These are phyloP conservation scores for Sicyos baderoa DNA, from an alignment of 306 rosid genomes.

Conservation along the genomic window DNA sequence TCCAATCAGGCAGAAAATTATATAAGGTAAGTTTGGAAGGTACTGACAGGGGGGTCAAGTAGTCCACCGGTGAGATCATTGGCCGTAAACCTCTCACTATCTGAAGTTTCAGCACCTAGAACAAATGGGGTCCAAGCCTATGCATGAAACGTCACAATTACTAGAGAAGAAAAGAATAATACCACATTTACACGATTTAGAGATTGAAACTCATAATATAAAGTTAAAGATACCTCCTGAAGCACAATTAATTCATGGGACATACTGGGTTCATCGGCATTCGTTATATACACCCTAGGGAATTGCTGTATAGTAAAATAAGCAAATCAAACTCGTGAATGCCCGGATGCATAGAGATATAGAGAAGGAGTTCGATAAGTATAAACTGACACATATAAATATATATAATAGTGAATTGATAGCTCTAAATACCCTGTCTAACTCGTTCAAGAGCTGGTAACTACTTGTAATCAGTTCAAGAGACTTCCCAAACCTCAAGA, in stretches of 20 bases:
- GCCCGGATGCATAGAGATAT: background rate
- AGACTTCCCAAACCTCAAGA: slow-evolving; percentile 36
- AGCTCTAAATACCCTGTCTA: slow-evolving; percentile 45
- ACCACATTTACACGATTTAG: slow-evolving; percentile 1
- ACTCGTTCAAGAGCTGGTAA: slow-evolving; percentile 51
- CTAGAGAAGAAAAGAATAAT: slow-evolving; percentile 5
- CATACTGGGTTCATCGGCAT: slow-evolving; percentile 22
- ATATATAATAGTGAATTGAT: background rate
- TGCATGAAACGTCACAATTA: slow-evolving; percentile 20
- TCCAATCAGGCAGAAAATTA: slow-evolving; percentile 5
- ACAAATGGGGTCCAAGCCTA: slow-evolving; percentile 68
- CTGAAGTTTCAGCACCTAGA: slow-evolving; percentile 28
- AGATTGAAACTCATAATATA: background rate
- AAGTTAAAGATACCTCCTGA: slow-evolving; percentile 47
- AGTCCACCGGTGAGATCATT: slow-evolving; percentile 27
- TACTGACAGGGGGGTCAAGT: slow-evolving; percentile 62
- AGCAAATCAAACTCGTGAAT: background rate
- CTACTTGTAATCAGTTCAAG: slow-evolving; percentile 42
- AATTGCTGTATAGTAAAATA: slow-evolving; percentile 33
- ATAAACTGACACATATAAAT: background rate
- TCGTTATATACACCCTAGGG: slow-evolving; percentile 45
- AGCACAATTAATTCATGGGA: slow-evolving; percentile 35
- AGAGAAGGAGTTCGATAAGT: background rate
- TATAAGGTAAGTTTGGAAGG: slow-evolving; percentile 23
- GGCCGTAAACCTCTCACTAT: slow-evolving; percentile 30